Conservation (phyloP, 2,329 filamentous ascomycete species). For the Fusarium multiceps region DNA sequence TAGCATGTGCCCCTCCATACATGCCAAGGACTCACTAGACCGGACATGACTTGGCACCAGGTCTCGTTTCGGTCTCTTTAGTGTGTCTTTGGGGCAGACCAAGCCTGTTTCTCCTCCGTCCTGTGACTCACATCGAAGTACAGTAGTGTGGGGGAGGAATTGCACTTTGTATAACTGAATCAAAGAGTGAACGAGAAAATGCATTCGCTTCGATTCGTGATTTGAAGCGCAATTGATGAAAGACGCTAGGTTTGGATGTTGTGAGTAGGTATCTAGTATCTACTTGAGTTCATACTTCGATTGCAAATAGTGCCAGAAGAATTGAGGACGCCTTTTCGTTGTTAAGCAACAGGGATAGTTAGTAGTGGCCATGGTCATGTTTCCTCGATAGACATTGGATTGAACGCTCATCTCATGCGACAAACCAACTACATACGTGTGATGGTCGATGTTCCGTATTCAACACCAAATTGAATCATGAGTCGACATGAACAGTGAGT, state of each 20-base stretch:
- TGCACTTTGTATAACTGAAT: not conserved
- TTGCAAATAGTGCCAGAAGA: too few relatives aligned
- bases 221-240: not conserved
- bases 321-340: too few relatives aligned
- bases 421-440: not conserved
- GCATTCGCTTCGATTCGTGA: not conserved
- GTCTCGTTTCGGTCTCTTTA: slow-evolving; percentile 42
- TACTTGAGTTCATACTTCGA: not conserved
- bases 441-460: not conserved
- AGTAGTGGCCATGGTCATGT: too few relatives aligned
- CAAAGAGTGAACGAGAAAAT: not conserved
- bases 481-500: slow-evolving; percentile 4
- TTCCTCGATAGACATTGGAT: not conserved
- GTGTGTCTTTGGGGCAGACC: slow-evolving; percentile 33
- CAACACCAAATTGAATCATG: not conserved
- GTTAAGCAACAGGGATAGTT: too few relatives aligned
- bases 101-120: slow-evolving; percentile 40
- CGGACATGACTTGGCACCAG: slow-evolving; percentile 30
- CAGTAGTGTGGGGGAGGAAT: slow-evolving; percentile 28
- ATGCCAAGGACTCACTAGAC: slow-evolving; percentile 32
- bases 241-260: too few relatives aligned
- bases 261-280: too few relatives aligned
- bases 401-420: not conserved
- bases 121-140: slow-evolving; percentile 45
- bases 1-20: slow-evolving; percentile 26